These are phyloP conservation scores for Schizosaccharomyces versatilis DNA, from an alignment of 1,139 yeast species.

Conservation along the genomic window DNA sequence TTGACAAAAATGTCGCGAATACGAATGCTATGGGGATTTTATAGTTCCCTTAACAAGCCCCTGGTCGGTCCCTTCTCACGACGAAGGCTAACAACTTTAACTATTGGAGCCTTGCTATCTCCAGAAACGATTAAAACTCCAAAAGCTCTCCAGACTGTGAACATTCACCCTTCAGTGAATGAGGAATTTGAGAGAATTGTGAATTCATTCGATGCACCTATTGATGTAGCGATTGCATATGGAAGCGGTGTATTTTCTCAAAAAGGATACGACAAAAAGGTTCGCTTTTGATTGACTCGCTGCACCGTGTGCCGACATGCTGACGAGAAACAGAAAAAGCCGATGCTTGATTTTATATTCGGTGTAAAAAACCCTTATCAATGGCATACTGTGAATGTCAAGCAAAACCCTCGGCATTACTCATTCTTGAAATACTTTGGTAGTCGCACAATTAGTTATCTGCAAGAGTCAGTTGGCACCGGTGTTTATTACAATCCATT, in stretches of 20 bases:
- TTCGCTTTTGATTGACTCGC: no score
- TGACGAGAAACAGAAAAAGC: conserved; percentile 19
- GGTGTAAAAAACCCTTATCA: conserved; percentile 50
- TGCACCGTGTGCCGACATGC: background rate
- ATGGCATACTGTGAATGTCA: conserved; percentile 56
- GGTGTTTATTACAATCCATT: conserved; percentile 90
- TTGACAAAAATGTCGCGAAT: no score
- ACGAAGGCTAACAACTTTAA: no score
- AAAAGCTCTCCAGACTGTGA: conserved; percentile 25
- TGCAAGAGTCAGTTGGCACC: conserved; percentile 52
- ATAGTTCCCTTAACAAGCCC: no score
- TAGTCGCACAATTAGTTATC: conserved; percentile 31
- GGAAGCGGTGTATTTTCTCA: conserved; percentile 90
- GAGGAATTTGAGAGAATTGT: conserved; percentile 31
- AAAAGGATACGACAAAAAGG: conserved; percentile 17
- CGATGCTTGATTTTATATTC: conserved; percentile 75
- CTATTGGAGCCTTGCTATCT: no score
- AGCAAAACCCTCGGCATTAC: conserved; percentile 51
- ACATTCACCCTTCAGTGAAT: conserved; percentile 25
- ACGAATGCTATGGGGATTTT: no score
- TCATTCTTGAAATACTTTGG: conserved; percentile 45
- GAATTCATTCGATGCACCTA: conserved; percentile 42
- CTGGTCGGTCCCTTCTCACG: no score
- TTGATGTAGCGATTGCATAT: conserved; percentile 65
- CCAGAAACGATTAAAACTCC: no score